phyloP scores from a whole-genome alignment of 495 filamentous ascomycete genomes.

The Aspergillus indologenus region DNA sequence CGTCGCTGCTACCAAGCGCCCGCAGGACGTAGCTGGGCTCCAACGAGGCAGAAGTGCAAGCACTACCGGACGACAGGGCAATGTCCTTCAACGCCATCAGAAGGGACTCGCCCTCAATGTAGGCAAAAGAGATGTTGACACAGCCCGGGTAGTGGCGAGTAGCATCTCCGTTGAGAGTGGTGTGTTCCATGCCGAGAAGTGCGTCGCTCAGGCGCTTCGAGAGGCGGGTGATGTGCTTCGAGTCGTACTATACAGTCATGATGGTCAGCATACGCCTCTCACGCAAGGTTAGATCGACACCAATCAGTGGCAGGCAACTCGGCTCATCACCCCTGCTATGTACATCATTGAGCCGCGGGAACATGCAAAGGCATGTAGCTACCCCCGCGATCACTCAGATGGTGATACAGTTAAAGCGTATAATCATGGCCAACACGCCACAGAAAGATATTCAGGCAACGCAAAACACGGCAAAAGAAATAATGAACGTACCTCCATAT shows the following conservation, averaged over 20 bases:
- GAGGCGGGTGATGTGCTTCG: constrained; percentile 72
- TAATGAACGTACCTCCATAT: constrained; percentile 73
- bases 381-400: constrained; percentile 46
- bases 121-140: constrained; percentile 97
- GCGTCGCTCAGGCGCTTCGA: constrained; percentile 80
- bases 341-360: constrained; percentile 43
- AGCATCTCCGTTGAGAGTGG: constrained; percentile 82
- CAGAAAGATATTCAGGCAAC: constrained; percentile 7
- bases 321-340: constrained; percentile 53
- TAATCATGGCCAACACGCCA: constrained; percentile 42
- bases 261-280: constrained; percentile 5
- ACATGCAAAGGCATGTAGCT: constrained; percentile 39
- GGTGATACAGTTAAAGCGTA: constrained; percentile 51
- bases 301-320: neutral
- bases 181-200: constrained; percentile 86
- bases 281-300: neutral
- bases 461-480: constrained; percentile 7
- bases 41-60: constrained; percentile 93
- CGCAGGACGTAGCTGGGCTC: constrained; percentile 95
- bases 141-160: constrained; percentile 88
- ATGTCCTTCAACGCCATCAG: constrained; percentile 99
- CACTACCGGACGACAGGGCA: constrained; percentile 92
- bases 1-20: constrained; percentile 90
- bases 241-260: constrained; percentile 71
- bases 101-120: constrained; percentile 95